A percentile compares a stretch with the other conserved stretches of the same genome.
Conservation (phyloP, 257 asterid species). For the Nicotiana benthamiana region DNA sequence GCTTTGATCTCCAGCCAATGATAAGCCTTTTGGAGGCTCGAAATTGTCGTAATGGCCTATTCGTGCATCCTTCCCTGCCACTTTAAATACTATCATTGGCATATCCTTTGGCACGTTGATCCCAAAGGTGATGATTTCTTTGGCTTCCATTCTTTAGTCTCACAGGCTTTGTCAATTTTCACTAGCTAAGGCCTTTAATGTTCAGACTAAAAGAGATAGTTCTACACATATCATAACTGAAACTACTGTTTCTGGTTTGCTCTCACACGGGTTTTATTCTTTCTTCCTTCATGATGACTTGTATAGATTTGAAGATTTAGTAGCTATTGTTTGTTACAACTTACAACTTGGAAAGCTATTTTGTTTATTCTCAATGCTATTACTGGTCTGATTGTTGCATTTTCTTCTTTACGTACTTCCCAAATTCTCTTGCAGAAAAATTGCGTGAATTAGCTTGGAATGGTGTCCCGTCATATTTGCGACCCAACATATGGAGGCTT, state of each 20-base stretch:
- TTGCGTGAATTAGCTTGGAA: constrained; percentile 95
- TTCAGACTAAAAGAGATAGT: background rate
- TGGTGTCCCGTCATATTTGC: constrained; percentile 87
- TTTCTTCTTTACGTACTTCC: background rate
- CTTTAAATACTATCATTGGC: background rate
- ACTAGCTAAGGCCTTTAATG: background rate
- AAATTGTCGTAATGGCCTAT: background rate
- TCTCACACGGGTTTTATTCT: background rate
- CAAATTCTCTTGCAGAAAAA: constrained; percentile 54
- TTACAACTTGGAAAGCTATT: background rate
- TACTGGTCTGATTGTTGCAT: background rate
- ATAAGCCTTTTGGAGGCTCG: background rate
- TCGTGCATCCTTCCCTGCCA: background rate
- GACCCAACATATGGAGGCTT: constrained; percentile 94
- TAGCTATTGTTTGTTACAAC: background rate
- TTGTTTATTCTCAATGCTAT: background rate
- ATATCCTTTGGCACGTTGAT: background rate
- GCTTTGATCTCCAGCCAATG: background rate
- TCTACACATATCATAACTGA: background rate
- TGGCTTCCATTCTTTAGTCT: background rate
- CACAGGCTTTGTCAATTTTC: background rate
- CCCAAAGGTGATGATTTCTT: background rate
- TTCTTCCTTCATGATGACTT: background rate
- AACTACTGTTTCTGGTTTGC: background rate
- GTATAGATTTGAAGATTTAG: background rate